Conservation (phyloP, 495 filamentous ascomycete genomes). For the Aspergillus saccharolyticus region DNA sequence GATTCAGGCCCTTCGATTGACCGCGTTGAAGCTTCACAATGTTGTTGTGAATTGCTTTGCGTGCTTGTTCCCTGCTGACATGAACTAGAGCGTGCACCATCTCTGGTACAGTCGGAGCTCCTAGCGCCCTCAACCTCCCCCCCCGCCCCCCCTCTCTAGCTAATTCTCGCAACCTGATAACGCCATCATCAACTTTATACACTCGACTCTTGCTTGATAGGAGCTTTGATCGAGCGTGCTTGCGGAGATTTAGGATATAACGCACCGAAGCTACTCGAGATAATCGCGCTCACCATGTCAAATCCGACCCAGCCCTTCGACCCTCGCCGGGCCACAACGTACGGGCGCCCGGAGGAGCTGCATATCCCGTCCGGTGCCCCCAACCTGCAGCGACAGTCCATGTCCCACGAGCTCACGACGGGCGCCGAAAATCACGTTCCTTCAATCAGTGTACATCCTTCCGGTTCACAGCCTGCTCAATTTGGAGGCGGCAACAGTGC, state of each 20-base stretch:
- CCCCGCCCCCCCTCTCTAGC: slow-evolving; percentile 4
- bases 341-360: slow-evolving; percentile 64
- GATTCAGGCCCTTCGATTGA: background rate
- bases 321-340: slow-evolving; percentile 47
- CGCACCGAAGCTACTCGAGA: background rate
- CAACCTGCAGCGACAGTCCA: slow-evolving; percentile 39
- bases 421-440: slow-evolving; percentile 43
- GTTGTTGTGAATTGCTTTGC: slow-evolving; percentile 13
- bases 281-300: slow-evolving; percentile 28
- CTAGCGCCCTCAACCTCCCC: slow-evolving; percentile 10
- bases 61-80: slow-evolving; percentile 11
- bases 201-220: background rate
- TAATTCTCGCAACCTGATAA: background rate
- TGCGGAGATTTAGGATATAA: background rate
- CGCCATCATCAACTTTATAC: background rate
- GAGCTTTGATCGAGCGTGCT: background rate
- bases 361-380: slow-evolving; percentile 63
- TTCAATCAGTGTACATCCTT: slow-evolving; percentile 63
- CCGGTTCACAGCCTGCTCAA: slow-evolving; percentile 54
- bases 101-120: slow-evolving; percentile 46
- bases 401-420: slow-evolving; percentile 48
- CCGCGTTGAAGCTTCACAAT: slow-evolving; percentile 11
- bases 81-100: slow-evolving; percentile 38
- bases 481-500: slow-evolving; percentile 37
- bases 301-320: slow-evolving; percentile 49